Evolutionary conservation across 2,329 filamentous ascomycete species (phyloP), one percentile per base, ranked within the genome.

Genomic region (Fusarium verticillioides): DNA sequence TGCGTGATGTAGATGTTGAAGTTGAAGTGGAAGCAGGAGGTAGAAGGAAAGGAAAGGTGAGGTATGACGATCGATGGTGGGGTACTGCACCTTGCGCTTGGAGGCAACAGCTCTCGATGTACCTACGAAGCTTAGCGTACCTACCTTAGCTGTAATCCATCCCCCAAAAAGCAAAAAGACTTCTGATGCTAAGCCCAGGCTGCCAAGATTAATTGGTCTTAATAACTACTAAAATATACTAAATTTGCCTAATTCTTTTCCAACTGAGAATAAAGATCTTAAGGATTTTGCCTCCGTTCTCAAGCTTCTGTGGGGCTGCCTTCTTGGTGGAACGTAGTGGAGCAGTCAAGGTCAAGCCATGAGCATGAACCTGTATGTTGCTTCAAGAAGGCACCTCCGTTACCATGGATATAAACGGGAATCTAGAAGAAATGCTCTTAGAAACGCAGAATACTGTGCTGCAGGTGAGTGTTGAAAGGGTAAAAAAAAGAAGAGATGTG

Each of bases 41-140:
- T 68, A 60, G 57, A 61, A 66, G 36, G 28, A 69, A 61, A 60
- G 26, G 37, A 40, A 57, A 37, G 64, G 60, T 73, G 49, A 37
- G 64, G 60, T 74, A 72, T 75, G 74, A 76, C 69, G 72, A 75
- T 68, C 69, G 72, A 75, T 68, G 63, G 69, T 74, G 71, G 71
- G 71, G 71, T 69, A 62, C 21, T 26, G 26, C 63, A 57, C 19
- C 21, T n/a, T 49, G 28, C 46, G 19, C 54, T n/a, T 30, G 42
- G 32, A 66, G 61, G 54, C 63, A 60, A 34, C 39, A 64, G 57
- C 56, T 63, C 37, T 30, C 12, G 26, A 43, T 36, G 12, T 34
- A 52, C 47, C 30, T 28, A 18, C 46, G 10, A 32, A 32, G 46
- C 46, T 32, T 32, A 49, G 26, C 46, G 37, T 19, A 23, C 9